Conservation (phyloP, 2,329 filamentous ascomycete species). For the Ophiostoma sp. region DNA sequence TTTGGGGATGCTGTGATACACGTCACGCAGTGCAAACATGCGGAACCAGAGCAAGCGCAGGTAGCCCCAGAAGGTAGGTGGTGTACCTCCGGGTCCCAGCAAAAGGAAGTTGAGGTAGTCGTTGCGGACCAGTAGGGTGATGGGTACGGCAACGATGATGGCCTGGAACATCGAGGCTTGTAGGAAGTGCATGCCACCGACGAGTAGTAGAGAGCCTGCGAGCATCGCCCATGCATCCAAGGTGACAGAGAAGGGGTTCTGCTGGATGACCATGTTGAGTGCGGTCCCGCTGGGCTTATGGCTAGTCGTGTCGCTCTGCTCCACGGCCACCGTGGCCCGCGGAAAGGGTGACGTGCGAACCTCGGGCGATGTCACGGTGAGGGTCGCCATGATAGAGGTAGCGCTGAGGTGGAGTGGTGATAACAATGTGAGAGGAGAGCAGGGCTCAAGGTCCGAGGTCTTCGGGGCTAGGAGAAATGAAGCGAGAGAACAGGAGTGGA, state of each 20-base stretch:
- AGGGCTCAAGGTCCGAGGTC: neutral
- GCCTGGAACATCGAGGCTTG: constrained; percentile 44
- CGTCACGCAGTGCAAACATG: constrained; percentile 64
- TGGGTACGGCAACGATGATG: constrained; percentile 46
- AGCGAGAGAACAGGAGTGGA: neutral
- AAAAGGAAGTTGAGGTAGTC: constrained; percentile 72
- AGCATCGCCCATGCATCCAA: constrained; percentile 48
- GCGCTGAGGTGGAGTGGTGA: neutral
- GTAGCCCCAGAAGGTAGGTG: constrained; percentile 67
- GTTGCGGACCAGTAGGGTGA: constrained; percentile 52
- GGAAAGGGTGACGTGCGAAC: constrained; percentile 11
- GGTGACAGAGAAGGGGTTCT: constrained; percentile 49
- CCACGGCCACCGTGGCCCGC: neutral
- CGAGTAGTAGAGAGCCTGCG: constrained; percentile 41
- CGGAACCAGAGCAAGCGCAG: constrained; percentile 68
- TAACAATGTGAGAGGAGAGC: neutral
- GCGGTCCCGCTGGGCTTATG: constrained; percentile 19
- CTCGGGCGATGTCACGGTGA: constrained; percentile 21
- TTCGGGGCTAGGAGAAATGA: neutral
- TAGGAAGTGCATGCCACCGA: constrained; percentile 49
- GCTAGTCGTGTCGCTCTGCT: neutral
- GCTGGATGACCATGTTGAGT: constrained; percentile 43
- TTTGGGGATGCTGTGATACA: constrained; percentile 52
- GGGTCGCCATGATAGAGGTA: constrained; percentile 17
- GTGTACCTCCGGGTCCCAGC: constrained; percentile 75